Evolutionary conservation across 2,329 filamentous ascomycete species (phyloP).

Genomic region (Geosmithia flava): DNA sequence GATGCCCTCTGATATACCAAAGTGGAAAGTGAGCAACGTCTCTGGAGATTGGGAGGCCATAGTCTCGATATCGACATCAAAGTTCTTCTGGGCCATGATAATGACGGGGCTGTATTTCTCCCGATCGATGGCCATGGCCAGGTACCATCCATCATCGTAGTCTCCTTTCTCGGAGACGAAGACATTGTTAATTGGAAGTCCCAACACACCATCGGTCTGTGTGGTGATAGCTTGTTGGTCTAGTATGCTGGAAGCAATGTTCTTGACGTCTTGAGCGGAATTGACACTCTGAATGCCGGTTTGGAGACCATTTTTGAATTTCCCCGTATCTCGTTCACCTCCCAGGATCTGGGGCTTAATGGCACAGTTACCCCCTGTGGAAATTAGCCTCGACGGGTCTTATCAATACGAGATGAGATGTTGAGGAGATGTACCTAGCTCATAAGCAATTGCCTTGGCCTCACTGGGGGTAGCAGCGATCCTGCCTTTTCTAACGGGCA

Average conservation of each 20-base stretch:
- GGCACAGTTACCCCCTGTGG: constrained; percentile 9
- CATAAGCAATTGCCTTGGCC: constrained; percentile 7
- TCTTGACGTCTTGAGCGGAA: constrained; percentile 6
- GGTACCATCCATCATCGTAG: constrained; percentile 20
- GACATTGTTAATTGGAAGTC: constrained; percentile 13
- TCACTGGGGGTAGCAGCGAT: constrained; percentile 10
- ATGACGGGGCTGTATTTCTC: constrained; percentile 23
- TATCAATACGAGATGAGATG: neutral
- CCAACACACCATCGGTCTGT: neutral
- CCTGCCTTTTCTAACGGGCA: constrained; percentile 11
- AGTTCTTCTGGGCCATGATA: constrained; percentile 17
- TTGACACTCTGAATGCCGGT: constrained; percentile 3
- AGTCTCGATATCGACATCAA: constrained; percentile 6
- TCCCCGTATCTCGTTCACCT: constrained; percentile 2
- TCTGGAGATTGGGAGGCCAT: constrained; percentile 4
- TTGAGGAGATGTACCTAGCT: constrained; percentile 9
- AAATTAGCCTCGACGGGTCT: neutral
- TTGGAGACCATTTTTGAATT: constrained; percentile 4
- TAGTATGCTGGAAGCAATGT: constrained; percentile 10
- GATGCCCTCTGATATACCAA: constrained; percentile 14
- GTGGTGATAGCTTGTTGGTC: constrained; percentile 1
- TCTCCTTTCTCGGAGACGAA: constrained; percentile 20
- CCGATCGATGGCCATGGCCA: constrained; percentile 29
- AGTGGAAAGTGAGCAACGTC: constrained; percentile 6
- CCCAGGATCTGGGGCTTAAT: constrained; percentile 15